These are phyloP conservation scores for Bipolaris zeicola DNA, from an alignment of 2,329 filamentous ascomycete genomes.

Conservation along the genomic window DNA sequence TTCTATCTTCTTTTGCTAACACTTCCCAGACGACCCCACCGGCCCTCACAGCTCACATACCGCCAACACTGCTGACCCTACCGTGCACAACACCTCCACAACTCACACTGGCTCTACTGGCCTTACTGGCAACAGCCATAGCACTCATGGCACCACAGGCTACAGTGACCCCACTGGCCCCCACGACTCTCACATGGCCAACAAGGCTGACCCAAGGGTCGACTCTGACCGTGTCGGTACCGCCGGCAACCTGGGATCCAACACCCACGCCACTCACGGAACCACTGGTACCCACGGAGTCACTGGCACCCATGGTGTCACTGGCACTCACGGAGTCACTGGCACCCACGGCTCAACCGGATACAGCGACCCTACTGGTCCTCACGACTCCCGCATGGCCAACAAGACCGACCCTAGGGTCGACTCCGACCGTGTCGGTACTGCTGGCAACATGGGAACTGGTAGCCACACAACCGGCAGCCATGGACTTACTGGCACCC, in stretches of 20 bases:
- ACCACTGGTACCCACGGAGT: neutral
- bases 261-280: conserved; percentile 40
- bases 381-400: too few relatives aligned
- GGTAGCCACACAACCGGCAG: too few relatives aligned
- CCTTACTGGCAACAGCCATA: neutral
- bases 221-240: conserved; percentile 1
- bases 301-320: too few relatives aligned
- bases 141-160: too few relatives aligned
- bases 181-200: conserved; percentile 31
- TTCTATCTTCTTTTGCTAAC: conserved; percentile 6
- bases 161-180: conserved; percentile 42
- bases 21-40: conserved; percentile 30
- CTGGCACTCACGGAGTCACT: conserved; percentile 41
- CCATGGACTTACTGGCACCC: conserved; percentile 2
- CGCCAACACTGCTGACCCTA: conserved; percentile 31
- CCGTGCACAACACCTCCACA: conserved; percentile 7
- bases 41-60: conserved; percentile 38
- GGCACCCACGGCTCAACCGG: too few relatives aligned
- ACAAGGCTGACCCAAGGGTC: conserved; percentile 41
- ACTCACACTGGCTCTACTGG: conserved; percentile 20
- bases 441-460: too few relatives aligned
- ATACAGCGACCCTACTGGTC: too few relatives aligned
- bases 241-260: neutral
- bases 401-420: too few relatives aligned
- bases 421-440: too few relatives aligned